phyloP scores from a whole-genome alignment of 108 stramenopile species.

The Discostella stelligeroides region DNA sequence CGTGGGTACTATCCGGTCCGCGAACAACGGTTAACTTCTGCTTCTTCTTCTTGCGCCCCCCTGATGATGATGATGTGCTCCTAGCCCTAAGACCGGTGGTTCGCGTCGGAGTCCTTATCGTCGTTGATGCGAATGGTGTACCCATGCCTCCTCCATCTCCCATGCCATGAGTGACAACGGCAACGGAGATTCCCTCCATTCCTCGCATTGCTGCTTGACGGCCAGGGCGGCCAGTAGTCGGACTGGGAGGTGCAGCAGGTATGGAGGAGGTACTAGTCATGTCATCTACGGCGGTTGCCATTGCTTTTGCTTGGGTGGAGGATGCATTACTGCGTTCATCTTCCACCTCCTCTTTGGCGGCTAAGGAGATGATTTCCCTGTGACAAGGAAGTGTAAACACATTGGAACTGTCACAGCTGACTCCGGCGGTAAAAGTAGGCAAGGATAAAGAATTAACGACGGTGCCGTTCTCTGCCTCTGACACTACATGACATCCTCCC shows the following conservation, averaged over 20 bases:
- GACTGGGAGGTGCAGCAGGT: slow-evolving; percentile 4
- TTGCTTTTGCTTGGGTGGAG: not conserved
- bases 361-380: not conserved
- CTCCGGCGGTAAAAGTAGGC: not conserved
- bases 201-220: slow-evolving; percentile 19
- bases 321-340: too few relatives aligned
- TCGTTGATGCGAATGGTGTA: not conserved
- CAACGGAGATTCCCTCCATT: slow-evolving; percentile 28
- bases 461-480: not conserved
- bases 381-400: not conserved
- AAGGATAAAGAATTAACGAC: not conserved
- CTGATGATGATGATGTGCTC: not conserved
- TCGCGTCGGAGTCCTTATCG: not conserved
- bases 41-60: not conserved
- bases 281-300: not conserved
- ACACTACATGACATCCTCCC: not conserved
- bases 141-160: slow-evolving; percentile 2
- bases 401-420: not conserved
- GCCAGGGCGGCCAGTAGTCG: not conserved
- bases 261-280: not conserved
- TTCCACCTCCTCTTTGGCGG: not conserved
- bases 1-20: not conserved
- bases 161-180: slow-evolving; percentile 32
- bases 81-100: not conserved
- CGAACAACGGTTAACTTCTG: not conserved